Percentiles rank a stretch among this genome's conserved stretches.
phyloP scores from a whole-genome alignment of 495 filamentous ascomycete genomes.

The Aspergillus biplanus region DNA sequence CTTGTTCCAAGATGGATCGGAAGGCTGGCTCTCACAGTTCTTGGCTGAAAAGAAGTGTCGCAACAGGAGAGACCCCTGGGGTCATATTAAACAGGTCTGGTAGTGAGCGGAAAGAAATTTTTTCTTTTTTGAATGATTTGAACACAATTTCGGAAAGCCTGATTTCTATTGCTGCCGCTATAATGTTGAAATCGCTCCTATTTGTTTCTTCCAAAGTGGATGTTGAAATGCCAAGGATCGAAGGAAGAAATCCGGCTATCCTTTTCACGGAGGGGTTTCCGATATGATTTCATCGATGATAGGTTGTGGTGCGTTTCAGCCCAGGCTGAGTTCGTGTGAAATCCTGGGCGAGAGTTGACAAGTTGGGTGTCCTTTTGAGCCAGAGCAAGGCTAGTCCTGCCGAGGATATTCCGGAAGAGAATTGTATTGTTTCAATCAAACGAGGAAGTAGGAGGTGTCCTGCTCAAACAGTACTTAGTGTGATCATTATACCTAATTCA shows the following conservation, averaged over 20 bases:
- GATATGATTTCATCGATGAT: conserved; percentile 8
- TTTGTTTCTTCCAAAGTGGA: conserved; percentile 76
- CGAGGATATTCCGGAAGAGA: conserved; percentile 2
- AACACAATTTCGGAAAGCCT: too few species aligned
- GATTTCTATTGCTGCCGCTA: conserved; percentile 29
- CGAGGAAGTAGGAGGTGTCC: background rate
- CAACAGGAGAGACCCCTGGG: too few species aligned
- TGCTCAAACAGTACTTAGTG: too few species aligned
- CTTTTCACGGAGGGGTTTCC: conserved; percentile 7
- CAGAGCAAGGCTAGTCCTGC: background rate
- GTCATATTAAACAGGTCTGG: too few species aligned
- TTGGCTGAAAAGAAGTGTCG: too few species aligned
- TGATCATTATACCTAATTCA: too few species aligned
- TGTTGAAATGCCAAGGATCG: conserved; percentile 43
- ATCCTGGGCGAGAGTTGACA: background rate
- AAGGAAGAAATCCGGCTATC: background rate
- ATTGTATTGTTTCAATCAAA: background rate
- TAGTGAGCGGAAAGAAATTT: too few species aligned
- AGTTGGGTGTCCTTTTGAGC: background rate
- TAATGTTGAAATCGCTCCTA: conserved; percentile 73
- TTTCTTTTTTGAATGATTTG: too few species aligned
- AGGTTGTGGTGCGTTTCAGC: conserved; percentile 10
- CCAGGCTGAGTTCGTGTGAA: background rate
- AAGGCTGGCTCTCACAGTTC: too few species aligned
- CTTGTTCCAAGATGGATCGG: too few species aligned